Base-by-base conservation (phyloP, 2,329 filamentous ascomycete genomes). In the Hawksworthiomyces lignivorus region DNA sequence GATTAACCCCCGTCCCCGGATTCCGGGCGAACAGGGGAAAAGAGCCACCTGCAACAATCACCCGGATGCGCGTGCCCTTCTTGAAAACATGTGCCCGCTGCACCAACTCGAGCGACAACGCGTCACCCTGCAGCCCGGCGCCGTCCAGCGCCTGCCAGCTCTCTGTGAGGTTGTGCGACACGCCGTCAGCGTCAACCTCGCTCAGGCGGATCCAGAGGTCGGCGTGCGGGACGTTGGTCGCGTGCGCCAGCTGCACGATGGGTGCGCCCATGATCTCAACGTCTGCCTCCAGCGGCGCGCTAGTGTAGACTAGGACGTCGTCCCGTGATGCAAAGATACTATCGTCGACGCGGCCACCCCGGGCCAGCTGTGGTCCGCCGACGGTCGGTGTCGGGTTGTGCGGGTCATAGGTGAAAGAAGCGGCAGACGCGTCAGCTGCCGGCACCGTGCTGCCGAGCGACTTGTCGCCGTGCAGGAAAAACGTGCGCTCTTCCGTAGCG, bases 181-280 rank as follows among this genome's bases (percentile, higher is more conserved):
- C 21, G 10, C 53, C 54, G 20, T 46, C 46, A 33, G 21, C 19
- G 28, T 54, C 46, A 5, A 57, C 51, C 19, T 53, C 51, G 31
- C 49, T 51, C 4, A 57, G 41, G 4, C 53, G 50, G 7, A 55
- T 45, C 7, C 53, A 52, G 0, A 57, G 21, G 39, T 56, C 55
- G 12, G 43, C 52, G 36, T 54, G 42, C 0, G 53, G 47, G 30
- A 46, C 45, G 37, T 55, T 46, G 34, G 46, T 55, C 22, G 50
- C 51, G 47, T 57, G 55, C 3, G 37, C 4, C 0, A 56, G 32
- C n/a, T 52, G 41, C 2, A 57, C 33, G 2, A 31, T 37, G 9
- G 55, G 51, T 12, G 42, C 46, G 3, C 52, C 54, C 2, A 48
- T 26, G 9, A 57, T 40, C 18, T 53, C 48, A 3, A 56, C 3